phyloP scores from a whole-genome alignment of 106 monocot species.

The Vanilla planifolia region DNA sequence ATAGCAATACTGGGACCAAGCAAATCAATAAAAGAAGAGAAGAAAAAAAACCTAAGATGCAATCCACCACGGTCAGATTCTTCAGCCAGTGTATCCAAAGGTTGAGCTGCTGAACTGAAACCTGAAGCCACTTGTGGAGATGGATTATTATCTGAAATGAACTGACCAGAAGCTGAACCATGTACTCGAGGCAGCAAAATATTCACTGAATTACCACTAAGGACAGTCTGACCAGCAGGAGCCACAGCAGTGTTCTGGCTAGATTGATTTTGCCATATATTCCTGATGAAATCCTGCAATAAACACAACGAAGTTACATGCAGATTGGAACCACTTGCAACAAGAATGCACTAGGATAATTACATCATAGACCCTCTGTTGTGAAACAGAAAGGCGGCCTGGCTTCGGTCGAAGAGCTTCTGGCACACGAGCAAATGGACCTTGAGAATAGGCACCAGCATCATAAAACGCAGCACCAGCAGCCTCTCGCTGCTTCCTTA shows the following conservation, averaged over 20 bases:
- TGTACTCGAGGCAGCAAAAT: constrained; percentile 36
- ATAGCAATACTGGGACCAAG: not conserved
- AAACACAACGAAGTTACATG: constrained; percentile 1
- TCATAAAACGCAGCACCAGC: constrained; percentile 76
- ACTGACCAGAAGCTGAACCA: constrained; percentile 36
- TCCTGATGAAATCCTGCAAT: constrained; percentile 77
- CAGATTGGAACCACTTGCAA: not conserved
- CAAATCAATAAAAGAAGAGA: not conserved
- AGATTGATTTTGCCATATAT: constrained; percentile 71
- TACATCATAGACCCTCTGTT: constrained; percentile 89
- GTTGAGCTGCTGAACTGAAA: constrained; percentile 31
- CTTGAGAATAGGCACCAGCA: constrained; percentile 72
- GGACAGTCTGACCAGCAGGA: constrained; percentile 27
- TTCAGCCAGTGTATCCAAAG: constrained; percentile 44
- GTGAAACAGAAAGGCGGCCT: constrained; percentile 56
- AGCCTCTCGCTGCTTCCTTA: constrained; percentile 71
- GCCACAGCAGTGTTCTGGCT: constrained; percentile 51
- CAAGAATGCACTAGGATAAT: not conserved
- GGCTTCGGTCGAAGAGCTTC: constrained; percentile 94
- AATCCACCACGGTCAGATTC: constrained; percentile 41
- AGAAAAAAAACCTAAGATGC: constrained; percentile 30
- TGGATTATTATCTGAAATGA: constrained; percentile 29
- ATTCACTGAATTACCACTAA: constrained; percentile 30
- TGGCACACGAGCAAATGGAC: constrained; percentile 64
- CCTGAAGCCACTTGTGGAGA: constrained; percentile 44